These are phyloP conservation scores for Capsicum pubescens DNA, from an alignment of 257 asterid species.

Conservation along the genomic window DNA sequence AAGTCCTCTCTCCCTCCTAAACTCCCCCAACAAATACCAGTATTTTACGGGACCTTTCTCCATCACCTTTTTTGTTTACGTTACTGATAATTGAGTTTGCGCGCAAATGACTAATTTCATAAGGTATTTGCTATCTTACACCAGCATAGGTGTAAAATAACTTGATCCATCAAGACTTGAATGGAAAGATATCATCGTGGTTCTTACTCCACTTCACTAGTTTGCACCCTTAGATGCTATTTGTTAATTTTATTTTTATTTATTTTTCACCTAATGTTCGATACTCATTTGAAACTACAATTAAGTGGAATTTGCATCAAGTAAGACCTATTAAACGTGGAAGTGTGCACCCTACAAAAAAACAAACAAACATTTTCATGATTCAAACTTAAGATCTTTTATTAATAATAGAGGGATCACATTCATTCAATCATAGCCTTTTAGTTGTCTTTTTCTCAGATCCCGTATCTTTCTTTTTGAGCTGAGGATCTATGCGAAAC, in stretches of 20 bases:
- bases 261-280: too few species aligned
- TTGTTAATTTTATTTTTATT: too few species aligned
- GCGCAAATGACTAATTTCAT: background rate
- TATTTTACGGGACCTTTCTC: constrained; percentile 42
- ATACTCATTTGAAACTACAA: background rate
- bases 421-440: background rate
- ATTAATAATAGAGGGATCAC: background rate
- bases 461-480: too few species aligned
- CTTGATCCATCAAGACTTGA: background rate
- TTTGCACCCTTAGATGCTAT: too few species aligned
- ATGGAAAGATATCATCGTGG: background rate
- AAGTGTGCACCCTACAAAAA: too few species aligned
- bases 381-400: background rate
- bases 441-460: background rate
- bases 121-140: background rate
- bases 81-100: background rate
- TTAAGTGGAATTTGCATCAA: too few species aligned
- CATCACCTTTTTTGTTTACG: background rate
- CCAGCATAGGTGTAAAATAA: background rate
- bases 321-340: background rate
- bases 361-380: background rate
- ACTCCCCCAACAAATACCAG: background rate
- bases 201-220: background rate
- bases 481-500: too few species aligned
- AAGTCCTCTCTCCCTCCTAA: constrained; percentile 19